Evolutionary conservation across 768 basidiomycete species (phyloP), one percentile per base, ranked within the genome.

Genomic region (Pleurotus giganteus): DNA sequence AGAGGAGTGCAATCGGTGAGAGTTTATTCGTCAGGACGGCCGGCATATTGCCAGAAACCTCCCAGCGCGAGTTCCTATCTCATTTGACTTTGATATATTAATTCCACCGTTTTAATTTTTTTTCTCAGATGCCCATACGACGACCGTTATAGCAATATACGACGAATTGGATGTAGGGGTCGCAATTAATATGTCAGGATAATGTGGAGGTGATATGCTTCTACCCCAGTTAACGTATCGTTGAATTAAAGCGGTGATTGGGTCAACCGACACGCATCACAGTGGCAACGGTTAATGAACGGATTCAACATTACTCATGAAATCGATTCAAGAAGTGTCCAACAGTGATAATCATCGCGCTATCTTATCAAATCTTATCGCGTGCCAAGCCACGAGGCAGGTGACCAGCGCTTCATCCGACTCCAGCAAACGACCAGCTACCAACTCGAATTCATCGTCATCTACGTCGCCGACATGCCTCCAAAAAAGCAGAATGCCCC

Each of bases 401-500:
- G n/a, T n/a, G n/a, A n/a, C n/a, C 39, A 19, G 12, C 39, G 2
- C 2, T 17, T 17, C 29, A 32, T 15, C 15, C 24, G 29, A 19
- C 46, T 11, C 17, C 46, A n/a, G n/a, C 46, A 28, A 27, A 23
- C 23, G 6, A 45, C 15, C 24, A 13, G 24, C 6, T 6, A 13
- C 39, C n/a, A 41, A 19, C 39, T 2, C 5, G 19, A 34, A 15
- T 12, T 11, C 27, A 26, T 54, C 53, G 17, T 29, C 24, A 53
- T n/a, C 52, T 39, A 23, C 53, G 34, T 24, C 19, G 12, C 29
- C 21, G 26, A 26, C 39, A 93, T 93, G 91, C 86, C 91, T 32
- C 91, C 90, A n/a, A 84, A 86, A 69, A 82, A 84, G 63, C 79
- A 81, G 55, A 56, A 57, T 57, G 65, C 69, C 17, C 65, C 78